Evolutionary conservation across 2,329 filamentous ascomycete species (phyloP), one percentile per base, ranked within the genome.

Genomic region (Cladophialophora yegresii): DNA sequence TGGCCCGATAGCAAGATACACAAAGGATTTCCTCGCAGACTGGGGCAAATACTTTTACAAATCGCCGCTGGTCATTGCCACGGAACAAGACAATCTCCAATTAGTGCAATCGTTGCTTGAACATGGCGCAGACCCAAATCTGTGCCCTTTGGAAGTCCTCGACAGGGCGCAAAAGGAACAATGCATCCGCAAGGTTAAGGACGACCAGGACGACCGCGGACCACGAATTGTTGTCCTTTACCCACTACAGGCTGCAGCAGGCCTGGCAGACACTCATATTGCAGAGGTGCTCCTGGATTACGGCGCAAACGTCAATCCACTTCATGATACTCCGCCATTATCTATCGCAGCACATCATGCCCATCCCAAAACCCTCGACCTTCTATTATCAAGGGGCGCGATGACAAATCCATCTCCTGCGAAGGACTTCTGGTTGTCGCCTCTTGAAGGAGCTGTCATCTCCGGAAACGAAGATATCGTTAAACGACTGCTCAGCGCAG

Each of bases 361-460:
- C 8, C 30, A 22, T 20, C 8, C 16, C 7, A 33, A 33, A 20
- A 47, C 58, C 1, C 20, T 61, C 16, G 36, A 45, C 33, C 30
- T 61, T 10, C 49, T 61, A 33, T 20, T 61, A 8, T 23, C 12
- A 32, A 20, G 6, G 13, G 50, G 50, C 10, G 57, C 45, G 20
- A 51, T 26, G 50, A n/a, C 32, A 32, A 33, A 61, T 40, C 33
- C 36, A 49, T 9, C 6, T 7, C 6, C 12, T 8, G 9, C n/a
- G 5, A 3, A 54, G 20, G 7, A 36, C 10, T 45, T 30, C 32
- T 6, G 22, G 12, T 8, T 61, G 10, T 45, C 50, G 8, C 22
- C 58, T 36, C 33, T 61, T 8, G 50, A 61, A 16, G 58, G 32
- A 30, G 58, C 58, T 23, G 58, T 61, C 30, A 22, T 20, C 7